phyloP scores from a whole-genome alignment of 345 rosid genomes.

The Gossypium stocksii region DNA sequence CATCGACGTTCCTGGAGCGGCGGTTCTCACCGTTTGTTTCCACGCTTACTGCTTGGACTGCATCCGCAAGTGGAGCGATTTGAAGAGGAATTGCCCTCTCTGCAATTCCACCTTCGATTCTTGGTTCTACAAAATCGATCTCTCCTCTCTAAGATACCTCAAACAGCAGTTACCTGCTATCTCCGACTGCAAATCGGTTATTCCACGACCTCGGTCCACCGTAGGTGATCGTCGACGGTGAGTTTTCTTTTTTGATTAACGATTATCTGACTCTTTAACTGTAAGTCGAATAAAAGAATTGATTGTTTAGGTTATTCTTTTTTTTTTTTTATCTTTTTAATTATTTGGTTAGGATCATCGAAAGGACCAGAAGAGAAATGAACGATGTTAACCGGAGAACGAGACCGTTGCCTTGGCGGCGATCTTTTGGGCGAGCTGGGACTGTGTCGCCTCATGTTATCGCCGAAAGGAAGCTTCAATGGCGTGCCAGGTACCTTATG shows the following conservation, averaged over 20 bases:
- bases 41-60: slow-evolving; percentile 63
- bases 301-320: neutral
- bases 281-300: neutral
- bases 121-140: slow-evolving; percentile 41
- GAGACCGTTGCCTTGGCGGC: slow-evolving; percentile 53
- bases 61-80: slow-evolving; percentile 55
- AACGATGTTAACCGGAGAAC: slow-evolving; percentile 23
- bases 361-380: slow-evolving; percentile 32
- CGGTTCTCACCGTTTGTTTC: slow-evolving; percentile 45
- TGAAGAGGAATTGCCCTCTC: slow-evolving; percentile 69
- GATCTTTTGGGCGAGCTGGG: slow-evolving; percentile 61
- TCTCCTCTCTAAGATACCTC: slow-evolving; percentile 29
- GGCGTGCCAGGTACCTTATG: slow-evolving; percentile 64
- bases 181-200: slow-evolving; percentile 17
- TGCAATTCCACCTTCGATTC: slow-evolving; percentile 60
- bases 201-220: neutral
- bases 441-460: slow-evolving; percentile 39
- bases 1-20: slow-evolving; percentile 37
- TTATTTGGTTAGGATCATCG: slow-evolving; percentile 28
- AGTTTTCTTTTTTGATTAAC: neutral
- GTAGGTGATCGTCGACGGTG: slow-evolving; percentile 36
- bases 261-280: neutral
- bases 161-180: slow-evolving; percentile 36
- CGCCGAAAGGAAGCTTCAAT: slow-evolving; percentile 52
- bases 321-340: neutral